Evolutionary conservation across 140 eudicot species (phyloP), one percentile per base, ranked within the genome.

Genomic region (Flaveria floridana): DNA sequence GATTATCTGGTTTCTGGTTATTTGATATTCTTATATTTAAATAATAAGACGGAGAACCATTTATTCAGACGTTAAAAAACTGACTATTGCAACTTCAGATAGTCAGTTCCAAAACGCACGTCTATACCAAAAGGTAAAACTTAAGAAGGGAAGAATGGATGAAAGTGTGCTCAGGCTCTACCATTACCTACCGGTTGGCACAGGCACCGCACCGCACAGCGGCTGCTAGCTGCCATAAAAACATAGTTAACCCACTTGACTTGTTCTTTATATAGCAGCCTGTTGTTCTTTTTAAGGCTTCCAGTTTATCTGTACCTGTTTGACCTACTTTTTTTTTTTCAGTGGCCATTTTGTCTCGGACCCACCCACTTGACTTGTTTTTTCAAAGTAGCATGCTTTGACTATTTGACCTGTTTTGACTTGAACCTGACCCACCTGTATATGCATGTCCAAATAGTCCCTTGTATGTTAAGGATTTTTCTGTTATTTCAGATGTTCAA

Each of bases 401-500:
- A 48, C 18, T 12, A 48, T 13, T 13, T 3, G 55, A 15, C 12
- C 26, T 6, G 11, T 55, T 55, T 55, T 55, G 62, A 21, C 28
- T 23, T 0, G 2, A 21, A 20, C 64, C 64, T 9, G 14, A 1
- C 62, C 25, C 6, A 2, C 15, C 28, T 4, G 25, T 57, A 8
- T 20, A 55, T 12, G 53, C 64, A 57, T 30, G 13, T 28, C 70
- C 57, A 48, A 61, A 59, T 9, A 44, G 10, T 18, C 16, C 71
- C 28, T 59, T 11, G 62, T 73, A 8, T 30, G 13, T 37, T 51
- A 53, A 48, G 28, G 70, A 51, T 68, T 30, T 56, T n/a, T 56
- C 12, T 68, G 12, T 37, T 55, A 37, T 79, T 76, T 71, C 82
- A 95, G 99, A 84, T 95, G 85, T 95, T 82, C 78, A 84, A 65